A percentile compares a stretch with the other conserved stretches of the same genome.
Evolutionary conservation across 2,329 filamentous ascomycete species (phyloP).

Genomic region (Penicillium verrucosum): DNA sequence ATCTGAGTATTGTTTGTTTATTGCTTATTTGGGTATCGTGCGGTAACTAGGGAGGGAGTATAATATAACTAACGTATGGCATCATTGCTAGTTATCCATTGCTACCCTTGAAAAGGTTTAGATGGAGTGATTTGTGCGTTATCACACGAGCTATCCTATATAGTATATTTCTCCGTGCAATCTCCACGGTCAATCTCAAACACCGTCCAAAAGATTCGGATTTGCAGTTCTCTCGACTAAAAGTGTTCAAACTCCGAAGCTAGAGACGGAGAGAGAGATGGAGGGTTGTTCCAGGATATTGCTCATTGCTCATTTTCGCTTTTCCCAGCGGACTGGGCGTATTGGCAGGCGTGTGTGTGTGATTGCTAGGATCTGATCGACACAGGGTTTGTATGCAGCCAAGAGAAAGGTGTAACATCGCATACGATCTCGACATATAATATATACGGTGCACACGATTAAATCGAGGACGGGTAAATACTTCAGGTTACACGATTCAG

Average conservation of each 20-base stretch:
- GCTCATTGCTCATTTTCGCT: not conserved
- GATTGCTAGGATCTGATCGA: slow-evolving; percentile 8
- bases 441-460: not conserved
- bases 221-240: not conserved
- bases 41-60: not conserved
- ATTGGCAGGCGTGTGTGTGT: not conserved
- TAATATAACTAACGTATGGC: not conserved
- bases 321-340: not conserved
- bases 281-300: not conserved
- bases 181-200: not conserved
- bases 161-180: not conserved
- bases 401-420: slow-evolving; percentile 7
- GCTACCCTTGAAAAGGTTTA: not conserved
- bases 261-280: not conserved
- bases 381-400: slow-evolving; percentile 20
- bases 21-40: not conserved
- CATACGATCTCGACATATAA: not conserved
- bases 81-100: not conserved
- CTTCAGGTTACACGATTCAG: not conserved
- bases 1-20: not conserved
- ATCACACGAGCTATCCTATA: not conserved
- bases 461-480: not conserved
- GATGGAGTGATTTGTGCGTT: not conserved
- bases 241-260: not conserved
- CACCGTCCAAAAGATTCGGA: not conserved